Evolutionary conservation across 768 basidiomycete species (phyloP).

Genomic region (Boletus rex-veris): DNA sequence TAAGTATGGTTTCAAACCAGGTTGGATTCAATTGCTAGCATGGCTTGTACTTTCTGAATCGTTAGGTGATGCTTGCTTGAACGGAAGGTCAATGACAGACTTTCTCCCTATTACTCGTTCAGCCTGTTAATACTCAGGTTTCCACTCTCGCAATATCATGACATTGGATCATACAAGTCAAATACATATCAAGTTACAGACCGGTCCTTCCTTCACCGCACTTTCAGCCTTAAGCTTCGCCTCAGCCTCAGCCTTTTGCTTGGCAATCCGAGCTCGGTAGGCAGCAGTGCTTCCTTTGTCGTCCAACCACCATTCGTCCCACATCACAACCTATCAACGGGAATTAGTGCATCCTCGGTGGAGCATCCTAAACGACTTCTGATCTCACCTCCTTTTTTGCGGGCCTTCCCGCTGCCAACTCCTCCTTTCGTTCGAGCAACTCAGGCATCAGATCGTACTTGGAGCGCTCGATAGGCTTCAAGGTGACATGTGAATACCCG

Average conservation of each 20-base stretch:
- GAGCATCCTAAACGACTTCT: not conserved
- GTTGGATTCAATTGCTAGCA: too few relatives aligned
- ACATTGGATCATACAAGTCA: not conserved
- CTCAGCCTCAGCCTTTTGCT: conserved; percentile 7
- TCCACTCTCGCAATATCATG: not conserved
- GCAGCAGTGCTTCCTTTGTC: conserved; percentile 13
- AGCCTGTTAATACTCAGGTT: too few relatives aligned
- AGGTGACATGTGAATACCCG: not conserved
- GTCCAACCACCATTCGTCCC: conserved; percentile 15
- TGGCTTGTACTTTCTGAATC: too few relatives aligned
- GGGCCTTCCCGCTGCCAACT: not conserved
- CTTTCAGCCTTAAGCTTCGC: not conserved
- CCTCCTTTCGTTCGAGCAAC: conserved; percentile 1
- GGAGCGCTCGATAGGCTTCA: conserved; percentile 13
- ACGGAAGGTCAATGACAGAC: too few relatives aligned
- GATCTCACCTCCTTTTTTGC: not conserved
- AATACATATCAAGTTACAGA: not conserved
- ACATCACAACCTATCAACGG: not conserved
- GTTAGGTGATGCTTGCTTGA: too few relatives aligned
- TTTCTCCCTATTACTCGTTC: too few relatives aligned
- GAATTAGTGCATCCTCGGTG: not conserved
- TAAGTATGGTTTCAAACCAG: too few relatives aligned
- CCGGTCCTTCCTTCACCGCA: not conserved
- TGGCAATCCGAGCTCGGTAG: conserved; percentile 10
- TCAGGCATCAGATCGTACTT: conserved; percentile 11